Conservation (phyloP, 225 moss, liverwort and hornwort species). For the Climacium dendroides region DNA sequence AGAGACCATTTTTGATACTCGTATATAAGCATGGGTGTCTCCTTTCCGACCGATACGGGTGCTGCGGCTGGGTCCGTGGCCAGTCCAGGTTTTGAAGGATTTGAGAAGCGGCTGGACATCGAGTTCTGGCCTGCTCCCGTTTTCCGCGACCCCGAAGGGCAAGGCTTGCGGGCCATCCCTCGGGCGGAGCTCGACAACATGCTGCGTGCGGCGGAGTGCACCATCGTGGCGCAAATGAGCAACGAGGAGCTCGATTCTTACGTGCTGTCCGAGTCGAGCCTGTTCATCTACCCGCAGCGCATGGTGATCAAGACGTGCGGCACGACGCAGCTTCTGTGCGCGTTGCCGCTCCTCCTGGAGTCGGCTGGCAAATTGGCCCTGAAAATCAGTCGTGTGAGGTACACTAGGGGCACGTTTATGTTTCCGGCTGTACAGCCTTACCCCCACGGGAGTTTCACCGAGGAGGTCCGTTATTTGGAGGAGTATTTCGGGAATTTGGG, state of each 20-base stretch:
- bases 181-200: constrained; percentile 56
- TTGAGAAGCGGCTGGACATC: constrained; percentile 82
- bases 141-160: constrained; percentile 62
- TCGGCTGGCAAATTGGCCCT: constrained; percentile 27
- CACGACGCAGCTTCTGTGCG: constrained; percentile 62
- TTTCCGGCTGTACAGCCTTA: constrained; percentile 73
- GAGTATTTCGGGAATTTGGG: constrained; percentile 60
- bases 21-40: neutral
- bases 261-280: constrained; percentile 88
- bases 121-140: constrained; percentile 68
- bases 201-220: constrained; percentile 76
- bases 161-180: constrained; percentile 51
- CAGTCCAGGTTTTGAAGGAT: constrained; percentile 75
- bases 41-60: neutral
- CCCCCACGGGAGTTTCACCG: constrained; percentile 72
- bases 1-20: neutral
- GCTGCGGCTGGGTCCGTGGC: neutral
- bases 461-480: constrained; percentile 79
- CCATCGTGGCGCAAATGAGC: constrained; percentile 63
- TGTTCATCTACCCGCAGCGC: constrained; percentile 57
- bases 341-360: constrained; percentile 48
- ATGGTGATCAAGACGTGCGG: constrained; percentile 80
- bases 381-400: constrained; percentile 58
- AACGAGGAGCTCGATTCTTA: constrained; percentile 78
- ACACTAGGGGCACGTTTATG: constrained; percentile 89